Percentiles rank a stretch among this genome's conserved stretches.
Conservation (phyloP, 2,329 filamentous ascomycete genomes). For the Cryphonectria naterciae region DNA sequence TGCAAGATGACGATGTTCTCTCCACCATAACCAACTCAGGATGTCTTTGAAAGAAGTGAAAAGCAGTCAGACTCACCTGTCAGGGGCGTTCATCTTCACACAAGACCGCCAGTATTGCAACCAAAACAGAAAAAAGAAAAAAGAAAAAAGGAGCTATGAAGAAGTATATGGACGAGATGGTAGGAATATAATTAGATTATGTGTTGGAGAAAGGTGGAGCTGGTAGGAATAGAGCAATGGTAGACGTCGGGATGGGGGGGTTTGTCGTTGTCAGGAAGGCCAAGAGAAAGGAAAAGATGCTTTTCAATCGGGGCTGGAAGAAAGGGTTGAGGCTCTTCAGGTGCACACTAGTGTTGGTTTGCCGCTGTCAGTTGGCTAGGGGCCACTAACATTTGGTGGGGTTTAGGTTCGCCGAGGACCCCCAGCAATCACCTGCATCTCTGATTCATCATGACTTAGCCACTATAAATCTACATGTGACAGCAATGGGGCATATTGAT, state of each 20-base stretch:
- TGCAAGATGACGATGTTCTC: not conserved
- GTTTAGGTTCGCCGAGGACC: not conserved
- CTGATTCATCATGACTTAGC: not conserved
- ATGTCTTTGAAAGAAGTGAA: slow-evolving; percentile 16
- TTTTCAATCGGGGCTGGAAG: not conserved
- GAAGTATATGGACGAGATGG: not conserved
- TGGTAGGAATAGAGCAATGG: not conserved
- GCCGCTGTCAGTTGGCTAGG: slow-evolving; percentile 12
- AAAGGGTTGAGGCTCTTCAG: slow-evolving; percentile 19
- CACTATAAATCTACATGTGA: not conserved
- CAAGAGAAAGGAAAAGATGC: slow-evolving; percentile 3
- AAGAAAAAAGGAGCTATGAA: not conserved
- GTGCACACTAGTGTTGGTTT: slow-evolving; percentile 19
- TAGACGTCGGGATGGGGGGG: not conserved
- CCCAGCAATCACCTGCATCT: not conserved
- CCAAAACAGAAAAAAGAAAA: not conserved
- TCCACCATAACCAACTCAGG: not conserved
- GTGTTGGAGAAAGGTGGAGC: slow-evolving; percentile 3
- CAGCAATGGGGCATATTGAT: no score
- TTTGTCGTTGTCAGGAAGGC: not conserved
- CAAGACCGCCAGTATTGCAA: slow-evolving; percentile 6
- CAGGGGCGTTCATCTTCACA: slow-evolving; percentile 58
- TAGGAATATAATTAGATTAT: not conserved
- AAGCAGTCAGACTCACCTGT: slow-evolving; percentile 49
- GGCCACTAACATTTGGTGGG: slow-evolving; percentile 3